Conservation (phyloP, 163 green algal genomes). For the Scenedesmus sp. region DNA sequence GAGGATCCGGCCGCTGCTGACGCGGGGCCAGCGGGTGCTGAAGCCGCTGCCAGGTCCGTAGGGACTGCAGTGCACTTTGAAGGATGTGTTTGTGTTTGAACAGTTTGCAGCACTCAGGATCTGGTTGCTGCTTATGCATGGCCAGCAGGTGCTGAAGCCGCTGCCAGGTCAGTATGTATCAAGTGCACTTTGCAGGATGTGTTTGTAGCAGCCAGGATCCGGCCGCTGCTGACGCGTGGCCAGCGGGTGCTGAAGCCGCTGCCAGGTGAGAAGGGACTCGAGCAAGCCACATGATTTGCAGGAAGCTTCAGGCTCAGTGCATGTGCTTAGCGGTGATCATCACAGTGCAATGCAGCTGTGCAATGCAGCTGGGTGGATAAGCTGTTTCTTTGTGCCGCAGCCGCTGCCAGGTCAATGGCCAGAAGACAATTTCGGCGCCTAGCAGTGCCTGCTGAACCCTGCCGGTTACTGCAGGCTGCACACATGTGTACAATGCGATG, state of each 20-base stretch:
- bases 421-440: no score
- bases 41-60: slow-evolving; percentile 5
- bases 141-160: slow-evolving; percentile 9
- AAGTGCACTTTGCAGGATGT: background rate
- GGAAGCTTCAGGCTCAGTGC: no score
- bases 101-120: background rate
- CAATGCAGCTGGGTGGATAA: no score
- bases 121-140: background rate
- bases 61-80: no score
- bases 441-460: no score
- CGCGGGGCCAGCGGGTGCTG: slow-evolving; percentile 1
- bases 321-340: no score
- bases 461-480: no score
- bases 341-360: no score
- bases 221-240: slow-evolving; percentile 6
- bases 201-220: background rate
- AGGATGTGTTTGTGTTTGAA: background rate
- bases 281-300: no score
- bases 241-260: slow-evolving; percentile 25
- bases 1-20: slow-evolving; percentile 4
- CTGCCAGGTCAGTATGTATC: background rate
- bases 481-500: no score
- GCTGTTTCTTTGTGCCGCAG: no score
- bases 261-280: slow-evolving; percentile 2
- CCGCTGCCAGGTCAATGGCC: no score